Evolutionary conservation across 805 yeast species (phyloP), one percentile per base, ranked within the genome.

Genomic region (Yamadazyma laniorum): DNA sequence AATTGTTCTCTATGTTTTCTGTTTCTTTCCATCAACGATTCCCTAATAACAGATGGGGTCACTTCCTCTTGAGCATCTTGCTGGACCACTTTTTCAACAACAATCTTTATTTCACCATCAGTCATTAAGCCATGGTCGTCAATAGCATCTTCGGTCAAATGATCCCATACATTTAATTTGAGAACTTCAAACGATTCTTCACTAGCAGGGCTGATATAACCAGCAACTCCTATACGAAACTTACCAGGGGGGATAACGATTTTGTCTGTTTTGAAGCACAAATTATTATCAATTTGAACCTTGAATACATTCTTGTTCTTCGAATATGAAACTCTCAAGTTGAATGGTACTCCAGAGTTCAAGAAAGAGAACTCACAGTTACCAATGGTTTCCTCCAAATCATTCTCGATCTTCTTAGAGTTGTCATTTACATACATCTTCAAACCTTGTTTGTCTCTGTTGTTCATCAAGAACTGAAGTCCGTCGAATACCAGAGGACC

Each of bases 231-330:
- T 32, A 83, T 41, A 33, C 60, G 67, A 42, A 74, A 67, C 23
- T 64, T 59, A 9, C 62, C 48, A 1, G 53, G 46, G 22, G 76
- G 76, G 14, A 84, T 53, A 25, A 59, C 53, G 25, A 84, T 63
- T 38, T 75, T 58, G 41, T 76, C 73, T 0, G 89, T 80, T 56
- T 79, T 79, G 58, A 84, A 77, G 52, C 89, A 80, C 40, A 85
- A 66, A 48, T 74, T 77, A 56, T 85, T 85, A 58, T 85, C 87
- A 34, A 82, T 63, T 44, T 85, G 87, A n/a, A 84, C 70, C 47
- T 82, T 80, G 45, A 81, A 67, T 42, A 74, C 58, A 12, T 67
- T 63, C 18, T 57, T 55, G 28, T 62, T 54, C 7, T 58, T 57
- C 17, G 77, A 73, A 50, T 82, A 82, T 6, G 82, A 77, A 11